Evolutionary conservation across 371 early-diverging fungal species (phyloP), one percentile per base, ranked within the genome.

Genomic region (Rhizopus stolonifer): DNA sequence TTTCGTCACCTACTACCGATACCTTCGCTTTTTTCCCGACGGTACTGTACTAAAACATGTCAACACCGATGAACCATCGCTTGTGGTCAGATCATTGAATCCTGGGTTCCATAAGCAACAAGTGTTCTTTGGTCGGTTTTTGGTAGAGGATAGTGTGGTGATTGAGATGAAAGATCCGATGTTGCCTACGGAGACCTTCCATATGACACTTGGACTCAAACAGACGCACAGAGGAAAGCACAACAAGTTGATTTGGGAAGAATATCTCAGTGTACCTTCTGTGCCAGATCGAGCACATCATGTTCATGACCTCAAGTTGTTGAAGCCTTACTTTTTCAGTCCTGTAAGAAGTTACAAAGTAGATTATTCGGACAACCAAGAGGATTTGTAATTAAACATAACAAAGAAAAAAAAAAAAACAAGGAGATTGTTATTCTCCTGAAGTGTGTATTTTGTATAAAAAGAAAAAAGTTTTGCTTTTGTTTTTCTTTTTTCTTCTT

Each of bases 1-100:
- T 56, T 44, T 86, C 25, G 84, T 90, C 9, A 85, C 85, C 1
- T 90, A 90, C 58, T 88, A 79, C 58, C 73, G 85, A 13, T 88
- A 86, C 56, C 36, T 90, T 13, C 77, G 88, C 0, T 84, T 90
- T 49, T 83, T 82, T 53, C 72, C 74, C 7, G 70, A 84, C 55
- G 81, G 84, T 14, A 64, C 66, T 1, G 63, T 80, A 17, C 19
- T 80, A 4, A 69, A 71, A 40, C 69, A 73, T 50, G 46, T 80
- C 17, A 81, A 83, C 0, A 81, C 83, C 4, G 66, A 76, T 22
- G 85, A 84, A 48, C 88, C 90, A 0, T 44, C 33, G 1, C 56
- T 60, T 8, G 74, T 78, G 1, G 81, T 81, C 0, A 51, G 60
- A 24, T 23, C 24, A 2, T 61, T 83, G 7, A 45, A 57, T 13